Base-by-base conservation (phyloP, 768 basidiomycete genomes). In the Naematelia encephala region DNA sequence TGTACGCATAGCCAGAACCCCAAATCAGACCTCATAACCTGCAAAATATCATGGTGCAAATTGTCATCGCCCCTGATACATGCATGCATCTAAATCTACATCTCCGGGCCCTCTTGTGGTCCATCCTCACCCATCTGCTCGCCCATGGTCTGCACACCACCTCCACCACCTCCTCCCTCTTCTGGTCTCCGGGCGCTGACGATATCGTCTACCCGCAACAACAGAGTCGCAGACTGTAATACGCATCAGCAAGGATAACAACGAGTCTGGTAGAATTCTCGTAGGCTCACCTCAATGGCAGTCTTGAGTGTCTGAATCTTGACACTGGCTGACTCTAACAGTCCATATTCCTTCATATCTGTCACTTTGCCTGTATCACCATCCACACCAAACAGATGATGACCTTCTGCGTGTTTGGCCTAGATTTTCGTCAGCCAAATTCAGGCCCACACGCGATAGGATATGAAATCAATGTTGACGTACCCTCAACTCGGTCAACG, bases 261-360 rank as follows among this genome's bases (percentile, higher is more conserved):
- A 51, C 11, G 50, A n/a, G n/a, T n/a, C 23, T 23, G 49, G 8
- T 4, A 28, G 11, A 48, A 22, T 14, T n/a, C 25, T 16, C 23
- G 14, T 26, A 25, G 21, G 67, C 77, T 58, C 54, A 86, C 87
- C 84, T 99, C 92, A 69, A 98, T 87, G 16, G 96, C 93, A 5
- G 93, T 99, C 83, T 98, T 97, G 73, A 94, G 80, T 8, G 87
- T 97, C 82, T 98, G 94, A 30, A 94, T 87, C 88, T 98, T 98
- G 73, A 99, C 94, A 65, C 90, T 91, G 3, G 94, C 92, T 30
- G 89, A 91, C 80, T 99, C 96, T 66, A 90, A 90, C 60, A 99
- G 79, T 1, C 92, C 92, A 76, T 97, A 96, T 47, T 80, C 79
- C 75, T 91, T 92, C 94, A 97, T 97, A 75, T 97, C 90, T 43